These are phyloP conservation scores for Dactylonectria macrodidyma DNA, from an alignment of 2,329 filamentous ascomycete genomes.

Conservation along the genomic window DNA sequence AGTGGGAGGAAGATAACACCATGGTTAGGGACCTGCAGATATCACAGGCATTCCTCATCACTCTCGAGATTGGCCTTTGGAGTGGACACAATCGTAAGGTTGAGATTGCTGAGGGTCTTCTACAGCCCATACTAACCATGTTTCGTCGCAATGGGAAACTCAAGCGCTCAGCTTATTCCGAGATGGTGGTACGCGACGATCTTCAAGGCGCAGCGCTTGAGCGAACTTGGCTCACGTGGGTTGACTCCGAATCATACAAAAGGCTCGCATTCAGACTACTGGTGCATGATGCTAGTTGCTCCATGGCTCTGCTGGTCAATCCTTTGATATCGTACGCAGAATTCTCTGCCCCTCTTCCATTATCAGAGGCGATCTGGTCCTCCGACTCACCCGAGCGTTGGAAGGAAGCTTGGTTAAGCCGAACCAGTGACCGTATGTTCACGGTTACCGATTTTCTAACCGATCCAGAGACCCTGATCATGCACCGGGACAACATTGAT, in stretches of 20 bases:
- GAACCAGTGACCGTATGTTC: background rate
- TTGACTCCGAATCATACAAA: slow-evolving; percentile 50
- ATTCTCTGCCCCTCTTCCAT: slow-evolving; percentile 40
- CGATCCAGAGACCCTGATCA: slow-evolving; percentile 22
- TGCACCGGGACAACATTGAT: slow-evolving; percentile 23
- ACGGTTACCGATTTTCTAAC: slow-evolving; percentile 39
- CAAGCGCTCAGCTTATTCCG: slow-evolving; percentile 41
- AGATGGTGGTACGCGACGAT: slow-evolving; percentile 6
- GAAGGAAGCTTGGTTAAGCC: slow-evolving; percentile 29
- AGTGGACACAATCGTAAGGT: slow-evolving; percentile 56
- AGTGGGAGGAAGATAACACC: slow-evolving; percentile 55
- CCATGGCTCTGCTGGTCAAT: slow-evolving; percentile 48
- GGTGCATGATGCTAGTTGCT: slow-evolving; percentile 50
- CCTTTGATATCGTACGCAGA: slow-evolving; percentile 52
- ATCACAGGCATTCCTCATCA: slow-evolving; percentile 53
- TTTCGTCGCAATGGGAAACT: slow-evolving; percentile 53
- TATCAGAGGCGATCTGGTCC: slow-evolving; percentile 42
- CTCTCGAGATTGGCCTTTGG: slow-evolving; percentile 54
- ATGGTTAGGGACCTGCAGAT: slow-evolving; percentile 50
- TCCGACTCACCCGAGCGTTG: slow-evolving; percentile 46
- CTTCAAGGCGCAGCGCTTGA: slow-evolving; percentile 30
- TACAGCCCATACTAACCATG: slow-evolving; percentile 55
- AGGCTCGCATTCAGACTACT: slow-evolving; percentile 49
- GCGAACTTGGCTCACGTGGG: slow-evolving; percentile 48
- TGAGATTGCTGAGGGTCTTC: slow-evolving; percentile 57